phyloP scores from a whole-genome alignment of 2,329 filamentous ascomycete species.

The Arthrobotrys iridis region DNA sequence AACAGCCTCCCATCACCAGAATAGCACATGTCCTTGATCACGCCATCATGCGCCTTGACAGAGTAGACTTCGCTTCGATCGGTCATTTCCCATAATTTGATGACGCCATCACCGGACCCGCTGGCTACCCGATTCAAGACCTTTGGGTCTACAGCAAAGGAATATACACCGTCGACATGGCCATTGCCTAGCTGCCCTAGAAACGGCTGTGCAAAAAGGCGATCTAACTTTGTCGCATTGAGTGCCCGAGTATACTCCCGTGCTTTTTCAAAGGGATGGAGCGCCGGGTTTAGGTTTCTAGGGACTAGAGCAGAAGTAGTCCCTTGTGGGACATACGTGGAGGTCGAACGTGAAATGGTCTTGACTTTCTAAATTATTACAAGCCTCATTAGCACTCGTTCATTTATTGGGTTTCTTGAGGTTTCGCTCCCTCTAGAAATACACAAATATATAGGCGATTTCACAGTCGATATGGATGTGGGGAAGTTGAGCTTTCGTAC shows the following conservation, averaged over 20 bases:
- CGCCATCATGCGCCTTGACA: conserved; percentile 85
- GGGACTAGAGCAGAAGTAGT: conserved; percentile 73
- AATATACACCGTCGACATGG: conserved; percentile 90
- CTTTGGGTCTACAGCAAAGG: conserved; percentile 80
- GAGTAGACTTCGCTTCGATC: conserved; percentile 79
- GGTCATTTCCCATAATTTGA: conserved; percentile 90
- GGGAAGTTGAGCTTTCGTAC: background rate
- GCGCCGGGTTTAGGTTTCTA: conserved; percentile 80
- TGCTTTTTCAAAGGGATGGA: conserved; percentile 90
- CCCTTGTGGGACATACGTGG: conserved; percentile 73
- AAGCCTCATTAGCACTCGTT: background rate
- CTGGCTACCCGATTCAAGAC: conserved; percentile 79
- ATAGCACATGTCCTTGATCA: conserved; percentile 92
- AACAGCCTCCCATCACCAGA: conserved; percentile 81
- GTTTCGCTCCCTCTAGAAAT: no score
- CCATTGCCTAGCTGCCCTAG: conserved; percentile 86
- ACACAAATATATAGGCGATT: background rate
- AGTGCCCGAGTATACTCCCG: conserved; percentile 82
- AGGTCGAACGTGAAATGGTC: conserved; percentile 73
- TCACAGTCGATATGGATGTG: no score
- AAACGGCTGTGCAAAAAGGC: conserved; percentile 88
- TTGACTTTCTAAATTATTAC: conserved; percentile 68
- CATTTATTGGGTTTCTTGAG: background rate
- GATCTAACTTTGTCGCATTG: conserved; percentile 89
- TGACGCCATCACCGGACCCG: conserved; percentile 87